Percentiles rank a stretch among this genome's conserved stretches.
Evolutionary conservation across 2,329 filamentous ascomycete species (phyloP).

Genomic region (Claviceps maximensis): DNA sequence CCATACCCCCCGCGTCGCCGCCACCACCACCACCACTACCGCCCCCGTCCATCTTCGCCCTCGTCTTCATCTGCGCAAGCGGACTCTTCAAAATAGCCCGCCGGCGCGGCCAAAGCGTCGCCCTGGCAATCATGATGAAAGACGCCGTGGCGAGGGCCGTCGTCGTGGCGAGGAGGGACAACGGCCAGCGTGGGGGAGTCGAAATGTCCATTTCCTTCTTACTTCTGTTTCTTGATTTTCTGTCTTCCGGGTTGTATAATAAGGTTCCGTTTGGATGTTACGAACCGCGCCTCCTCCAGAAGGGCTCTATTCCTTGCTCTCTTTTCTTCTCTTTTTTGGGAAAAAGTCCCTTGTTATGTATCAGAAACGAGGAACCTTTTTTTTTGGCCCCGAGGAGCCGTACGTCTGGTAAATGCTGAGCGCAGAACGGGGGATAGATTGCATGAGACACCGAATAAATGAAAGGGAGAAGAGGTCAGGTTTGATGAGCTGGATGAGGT

Average conservation of each 20-base stretch:
- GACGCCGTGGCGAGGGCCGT: slow-evolving; percentile 29
- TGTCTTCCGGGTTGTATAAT: too few relatives aligned
- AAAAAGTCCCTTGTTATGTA: too few relatives aligned
- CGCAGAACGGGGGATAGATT: not conserved
- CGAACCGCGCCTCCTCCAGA: too few relatives aligned
- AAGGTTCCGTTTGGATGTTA: too few relatives aligned
- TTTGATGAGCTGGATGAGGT: not conserved
- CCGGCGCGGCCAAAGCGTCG: slow-evolving; percentile 27
- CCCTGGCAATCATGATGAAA: slow-evolving; percentile 21
- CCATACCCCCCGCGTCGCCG: slow-evolving; percentile 24
- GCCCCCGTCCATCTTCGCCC: too few relatives aligned
- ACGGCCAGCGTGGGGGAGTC: not conserved
- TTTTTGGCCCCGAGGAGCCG: too few relatives aligned
- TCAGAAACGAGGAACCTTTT: too few relatives aligned
- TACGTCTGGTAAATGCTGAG: too few relatives aligned
- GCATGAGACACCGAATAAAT: not conserved
- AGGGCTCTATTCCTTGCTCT: too few relatives aligned
- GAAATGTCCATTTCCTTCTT: not conserved
- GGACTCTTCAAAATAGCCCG: slow-evolving; percentile 30
- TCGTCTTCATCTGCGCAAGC: slow-evolving; percentile 22
- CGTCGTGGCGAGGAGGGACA: slow-evolving; percentile 22
- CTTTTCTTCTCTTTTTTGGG: too few relatives aligned
- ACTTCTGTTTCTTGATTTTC: not conserved
- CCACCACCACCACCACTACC: too few relatives aligned
- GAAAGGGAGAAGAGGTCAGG: not conserved